These are phyloP conservation scores for Aspergillus novofumigatus DNA, from an alignment of 2,329 filamentous ascomycete species.

Conservation along the genomic window DNA sequence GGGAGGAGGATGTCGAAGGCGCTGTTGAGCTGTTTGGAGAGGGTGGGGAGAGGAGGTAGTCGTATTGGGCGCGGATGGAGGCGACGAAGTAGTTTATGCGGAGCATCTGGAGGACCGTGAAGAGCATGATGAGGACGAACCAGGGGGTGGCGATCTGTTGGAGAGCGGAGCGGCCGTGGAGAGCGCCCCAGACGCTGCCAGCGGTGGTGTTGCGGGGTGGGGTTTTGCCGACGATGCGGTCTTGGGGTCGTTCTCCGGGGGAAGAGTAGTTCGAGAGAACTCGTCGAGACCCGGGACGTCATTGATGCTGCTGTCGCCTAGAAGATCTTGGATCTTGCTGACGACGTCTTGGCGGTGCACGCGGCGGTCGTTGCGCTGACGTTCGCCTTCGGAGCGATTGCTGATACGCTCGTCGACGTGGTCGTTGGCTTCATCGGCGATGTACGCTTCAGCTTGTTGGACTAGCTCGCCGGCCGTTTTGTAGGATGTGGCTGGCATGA, in stretches of 20 bases:
- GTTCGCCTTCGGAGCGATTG: conserved; percentile 44
- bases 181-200: conserved; percentile 75
- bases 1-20: conserved; percentile 86
- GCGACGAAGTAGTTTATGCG: conserved; percentile 92
- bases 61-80: conserved; percentile 78
- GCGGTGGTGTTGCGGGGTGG: conserved; percentile 26
- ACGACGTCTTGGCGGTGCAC: conserved; percentile 60
- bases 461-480: conserved; percentile 83
- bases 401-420: conserved; percentile 53
- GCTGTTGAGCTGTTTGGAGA: conserved; percentile 68
- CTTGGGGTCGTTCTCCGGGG: too few relatives aligned
- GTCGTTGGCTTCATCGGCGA: conserved; percentile 53
- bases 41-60: conserved; percentile 63
- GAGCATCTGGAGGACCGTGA: conserved; percentile 73
- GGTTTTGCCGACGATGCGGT: background rate
- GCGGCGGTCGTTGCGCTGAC: conserved; percentile 52
- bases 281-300: conserved; percentile 1
- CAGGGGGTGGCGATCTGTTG: conserved; percentile 47
- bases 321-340: conserved; percentile 67
- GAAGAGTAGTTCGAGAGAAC: conserved; percentile 33
- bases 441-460: conserved; percentile 59
- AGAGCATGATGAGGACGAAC: conserved; percentile 79
- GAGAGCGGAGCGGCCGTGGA: conserved; percentile 67
- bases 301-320: conserved; percentile 47
- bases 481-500: conserved; percentile 74